Base-by-base conservation (phyloP, 2,329 filamentous ascomycete species). In the Metarhizium album region DNA sequence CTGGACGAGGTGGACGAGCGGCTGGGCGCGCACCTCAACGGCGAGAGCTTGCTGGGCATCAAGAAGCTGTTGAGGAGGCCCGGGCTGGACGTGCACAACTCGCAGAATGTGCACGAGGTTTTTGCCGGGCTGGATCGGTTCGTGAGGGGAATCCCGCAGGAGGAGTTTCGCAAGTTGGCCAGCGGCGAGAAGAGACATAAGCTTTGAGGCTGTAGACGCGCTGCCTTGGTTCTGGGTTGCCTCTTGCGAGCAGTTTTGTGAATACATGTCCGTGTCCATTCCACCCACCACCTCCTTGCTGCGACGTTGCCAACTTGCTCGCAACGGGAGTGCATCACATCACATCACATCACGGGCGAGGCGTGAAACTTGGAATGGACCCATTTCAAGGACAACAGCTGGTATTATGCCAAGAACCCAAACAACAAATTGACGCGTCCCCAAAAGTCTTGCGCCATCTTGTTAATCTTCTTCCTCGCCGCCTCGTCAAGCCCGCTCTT, bases 131-230 rank as follows among this genome's bases (percentile, higher is more conserved):
- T 97, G 62, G 83, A 90, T 54, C 74, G 90, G 53, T 96, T 97
- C 62, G 66, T 87, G 58, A 79, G 71, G 54, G 90, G 90, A 0
- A 75, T 90, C 42, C 93, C 93, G 20, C 90, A 96, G 74, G 78
- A 85, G 66, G 88, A 97, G 74, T 97, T 97, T 64, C 72, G 76
- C 61, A 90, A 87, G 75, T 72, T 97, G 64, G 89, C 89, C 1
- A 82, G 75, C 55, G 90, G 91, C 13, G 81, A 93, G 76, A 97
- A 96, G 80, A 88, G 84, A 65, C 93, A 98, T 71, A 97, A 97
- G 74, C 71, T 97, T 66, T 95, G 74, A 56, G 16, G n/a, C 18
- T 40, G n/a, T 5, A n/a, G n/a, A n/a, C n/a, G n/a, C n/a, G n/a
- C n/a, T n/a, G n/a, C n/a, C n/a, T n/a, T n/a, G n/a, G n/a, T n/a